These are phyloP conservation scores for Solanum habrochaites DNA, from an alignment of 257 asterid species.

Conservation along the genomic window DNA sequence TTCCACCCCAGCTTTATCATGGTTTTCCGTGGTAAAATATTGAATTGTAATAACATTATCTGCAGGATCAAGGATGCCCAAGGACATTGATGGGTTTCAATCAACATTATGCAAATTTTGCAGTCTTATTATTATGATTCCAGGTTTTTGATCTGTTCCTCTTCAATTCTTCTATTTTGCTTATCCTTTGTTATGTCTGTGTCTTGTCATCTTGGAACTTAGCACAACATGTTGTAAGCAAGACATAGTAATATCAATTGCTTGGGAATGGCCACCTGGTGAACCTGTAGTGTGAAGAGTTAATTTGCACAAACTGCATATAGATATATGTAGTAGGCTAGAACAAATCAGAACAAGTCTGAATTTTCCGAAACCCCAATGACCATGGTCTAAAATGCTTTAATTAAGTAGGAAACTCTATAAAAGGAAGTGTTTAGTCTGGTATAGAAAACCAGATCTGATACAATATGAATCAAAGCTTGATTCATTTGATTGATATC, in stretches of 20 bases:
- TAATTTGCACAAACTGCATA: not conserved
- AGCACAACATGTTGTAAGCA: not conserved
- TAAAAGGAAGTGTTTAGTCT: not conserved
- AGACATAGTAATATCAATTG: not conserved
- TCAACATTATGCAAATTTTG: conserved; percentile 61
- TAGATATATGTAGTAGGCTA: not conserved
- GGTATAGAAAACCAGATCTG: not conserved
- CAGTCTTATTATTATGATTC: conserved; percentile 53
- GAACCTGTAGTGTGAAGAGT: not conserved
- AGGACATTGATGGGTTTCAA: conserved; percentile 34
- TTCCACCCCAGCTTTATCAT: not conserved
- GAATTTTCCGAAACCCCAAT: not conserved
- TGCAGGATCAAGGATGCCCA: conserved; percentile 34
- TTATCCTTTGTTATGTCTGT: not conserved
- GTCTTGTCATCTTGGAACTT: not conserved
- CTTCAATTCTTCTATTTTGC: not conserved
- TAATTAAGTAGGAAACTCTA: not conserved
- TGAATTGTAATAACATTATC: conserved; percentile 14
- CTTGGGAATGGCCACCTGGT: not conserved
- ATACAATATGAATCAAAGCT: not conserved
- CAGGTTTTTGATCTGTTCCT: conserved; percentile 38
- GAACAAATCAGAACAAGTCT: not conserved
- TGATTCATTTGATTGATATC: not conserved
- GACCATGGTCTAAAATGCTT: not conserved
- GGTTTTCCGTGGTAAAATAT: not conserved